phyloP scores from a whole-genome alignment of 805 yeast species.

The Scheffersomyces coipomensis region DNA sequence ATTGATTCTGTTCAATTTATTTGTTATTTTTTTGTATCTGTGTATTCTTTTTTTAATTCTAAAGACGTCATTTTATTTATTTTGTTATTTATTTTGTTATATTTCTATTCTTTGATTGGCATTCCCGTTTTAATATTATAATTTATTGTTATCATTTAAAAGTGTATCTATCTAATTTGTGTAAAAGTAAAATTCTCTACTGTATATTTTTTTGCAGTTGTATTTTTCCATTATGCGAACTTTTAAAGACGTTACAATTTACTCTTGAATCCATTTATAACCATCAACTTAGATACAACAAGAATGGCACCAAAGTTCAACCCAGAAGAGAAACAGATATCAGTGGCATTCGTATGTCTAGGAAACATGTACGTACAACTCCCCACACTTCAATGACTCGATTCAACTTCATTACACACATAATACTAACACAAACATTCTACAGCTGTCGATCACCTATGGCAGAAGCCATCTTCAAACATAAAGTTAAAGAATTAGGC shows the following conservation, averaged over 20 bases:
- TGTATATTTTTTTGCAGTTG: too few species aligned
- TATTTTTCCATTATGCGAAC: too few species aligned
- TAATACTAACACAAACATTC: constrained; percentile 2
- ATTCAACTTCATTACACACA: background rate
- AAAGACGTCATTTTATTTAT: background rate
- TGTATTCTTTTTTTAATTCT: background rate
- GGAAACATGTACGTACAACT: constrained; percentile 71
- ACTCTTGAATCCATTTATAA: too few species aligned
- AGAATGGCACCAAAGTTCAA: constrained; percentile 13
- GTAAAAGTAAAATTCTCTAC: too few species aligned
- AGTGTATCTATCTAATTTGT: too few species aligned
- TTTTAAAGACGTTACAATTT: too few species aligned
- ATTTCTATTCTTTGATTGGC: too few species aligned
- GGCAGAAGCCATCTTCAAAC: constrained; percentile 91
- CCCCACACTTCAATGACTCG: background rate
- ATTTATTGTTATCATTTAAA: too few species aligned
- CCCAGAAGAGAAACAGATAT: constrained; percentile 28
- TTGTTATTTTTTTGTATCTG: constrained; percentile 1
- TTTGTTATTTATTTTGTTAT: background rate
- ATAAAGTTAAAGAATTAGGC: constrained; percentile 56
- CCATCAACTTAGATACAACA: too few species aligned
- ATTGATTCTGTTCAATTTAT: background rate
- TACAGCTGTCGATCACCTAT: constrained; percentile 88
- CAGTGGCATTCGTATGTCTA: constrained; percentile 87
- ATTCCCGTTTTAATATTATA: too few species aligned